Conservation (phyloP, 1,284 basidiomycete genomes). For the Sporisorium scitamineum region DNA sequence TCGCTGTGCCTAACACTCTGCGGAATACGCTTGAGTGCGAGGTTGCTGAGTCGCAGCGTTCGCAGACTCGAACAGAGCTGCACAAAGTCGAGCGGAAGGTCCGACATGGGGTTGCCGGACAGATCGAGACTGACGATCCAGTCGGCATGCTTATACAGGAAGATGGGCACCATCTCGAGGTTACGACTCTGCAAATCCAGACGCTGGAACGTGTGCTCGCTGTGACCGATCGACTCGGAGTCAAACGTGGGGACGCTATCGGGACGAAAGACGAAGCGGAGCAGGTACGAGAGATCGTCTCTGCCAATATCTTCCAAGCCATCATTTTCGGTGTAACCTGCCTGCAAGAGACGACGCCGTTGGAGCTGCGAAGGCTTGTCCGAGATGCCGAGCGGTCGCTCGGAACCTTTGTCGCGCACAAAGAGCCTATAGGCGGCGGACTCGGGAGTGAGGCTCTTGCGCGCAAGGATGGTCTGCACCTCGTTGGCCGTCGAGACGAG, state of each 20-base stretch:
- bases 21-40: slow-evolving; percentile 94
- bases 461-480: slow-evolving; percentile 68
- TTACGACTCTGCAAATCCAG: slow-evolving; percentile 87
- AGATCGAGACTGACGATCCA: slow-evolving; percentile 88
- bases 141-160: slow-evolving; percentile 87
- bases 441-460: slow-evolving; percentile 53
- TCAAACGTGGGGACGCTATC: slow-evolving; percentile 74
- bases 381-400: slow-evolving; percentile 72
- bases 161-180: slow-evolving; percentile 89
- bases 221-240: slow-evolving; percentile 58
- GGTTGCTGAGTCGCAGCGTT: slow-evolving; percentile 88
- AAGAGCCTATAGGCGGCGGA: slow-evolving; percentile 63
- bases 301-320: slow-evolving; percentile 82
- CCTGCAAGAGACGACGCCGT: slow-evolving; percentile 84
- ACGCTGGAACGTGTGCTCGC: slow-evolving; percentile 75
- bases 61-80: slow-evolving; percentile 86
- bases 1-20: slow-evolving; percentile 82
- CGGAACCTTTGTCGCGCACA: slow-evolving; percentile 66
- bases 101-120: slow-evolving; percentile 94
- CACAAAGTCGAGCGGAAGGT: slow-evolving; percentile 95
- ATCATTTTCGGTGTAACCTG: slow-evolving; percentile 87
- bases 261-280: slow-evolving; percentile 82
- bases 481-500: slow-evolving; percentile 79
- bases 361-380: slow-evolving; percentile 90
- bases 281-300: slow-evolving; percentile 85